Evolutionary conservation across 148 eudicot species (phyloP).

Genomic region (Chenopodium quinoa): DNA sequence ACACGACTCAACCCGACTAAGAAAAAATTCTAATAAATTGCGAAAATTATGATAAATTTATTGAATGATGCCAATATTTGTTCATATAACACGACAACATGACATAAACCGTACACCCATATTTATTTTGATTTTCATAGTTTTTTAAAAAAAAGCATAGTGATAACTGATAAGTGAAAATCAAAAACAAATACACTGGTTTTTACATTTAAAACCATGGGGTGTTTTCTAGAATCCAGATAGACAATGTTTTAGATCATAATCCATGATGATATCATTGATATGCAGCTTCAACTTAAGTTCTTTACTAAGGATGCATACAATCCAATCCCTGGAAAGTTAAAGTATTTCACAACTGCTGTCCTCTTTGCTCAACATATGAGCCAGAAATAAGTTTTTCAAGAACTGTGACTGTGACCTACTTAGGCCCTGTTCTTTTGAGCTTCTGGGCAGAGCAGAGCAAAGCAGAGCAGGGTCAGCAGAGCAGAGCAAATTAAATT

Average conservation of each 20-base stretch:
- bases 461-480: too few relatives aligned
- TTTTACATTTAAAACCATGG: neutral
- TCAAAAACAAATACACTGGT: neutral
- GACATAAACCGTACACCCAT: neutral
- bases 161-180: neutral
- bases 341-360: neutral
- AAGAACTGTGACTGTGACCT: conserved; percentile 46
- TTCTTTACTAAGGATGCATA: conserved; percentile 10
- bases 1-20: too few relatives aligned
- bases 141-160: neutral
- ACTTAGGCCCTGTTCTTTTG: too few relatives aligned
- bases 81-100: too few relatives aligned
- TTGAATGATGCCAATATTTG: too few relatives aligned
- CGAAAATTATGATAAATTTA: too few relatives aligned
- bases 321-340: conserved; percentile 5
- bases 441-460: too few relatives aligned
- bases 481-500: too few relatives aligned
- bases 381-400: conserved; percentile 86
- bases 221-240: neutral
- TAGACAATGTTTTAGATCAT: conserved; percentile 19
- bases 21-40: too few relatives aligned
- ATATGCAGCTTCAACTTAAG: conserved; percentile 14
- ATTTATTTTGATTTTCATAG: neutral
- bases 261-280: neutral
- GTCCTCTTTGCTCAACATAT: conserved; percentile 80